A percentile compares a stretch with the other conserved stretches of the same genome.
These are phyloP conservation scores for Pyronema omphalodes DNA, from an alignment of 495 filamentous ascomycete species.

Conservation along the genomic window DNA sequence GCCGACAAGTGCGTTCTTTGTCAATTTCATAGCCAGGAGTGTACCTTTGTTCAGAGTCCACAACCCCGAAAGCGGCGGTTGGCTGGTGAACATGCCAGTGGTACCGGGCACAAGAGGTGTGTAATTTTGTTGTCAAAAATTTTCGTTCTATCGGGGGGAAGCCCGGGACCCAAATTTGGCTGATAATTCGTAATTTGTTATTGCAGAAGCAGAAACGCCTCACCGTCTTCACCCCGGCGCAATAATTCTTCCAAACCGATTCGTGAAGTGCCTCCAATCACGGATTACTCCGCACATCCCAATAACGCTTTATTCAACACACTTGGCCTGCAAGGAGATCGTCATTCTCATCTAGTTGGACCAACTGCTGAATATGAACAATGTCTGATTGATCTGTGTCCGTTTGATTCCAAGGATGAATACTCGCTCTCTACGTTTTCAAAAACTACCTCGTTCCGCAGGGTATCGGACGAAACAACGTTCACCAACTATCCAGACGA, in stretches of 20 bases:
- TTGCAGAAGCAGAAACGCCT: neutral
- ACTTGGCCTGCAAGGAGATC: conserved; percentile 43
- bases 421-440: conserved; percentile 32
- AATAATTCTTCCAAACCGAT: neutral
- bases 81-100: conserved; percentile 19
- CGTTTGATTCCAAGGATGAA: conserved; percentile 54
- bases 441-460: conserved; percentile 49
- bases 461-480: conserved; percentile 63
- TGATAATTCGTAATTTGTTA: neutral
- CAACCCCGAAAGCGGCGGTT: conserved; percentile 58
- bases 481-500: conserved; percentile 63
- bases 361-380: conserved; percentile 57
- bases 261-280: neutral
- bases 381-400: conserved; percentile 49
- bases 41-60: conserved; percentile 46
- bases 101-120: conserved; percentile 1
- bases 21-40: conserved; percentile 41
- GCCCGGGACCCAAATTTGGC: neutral
- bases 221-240: conserved; percentile 1
- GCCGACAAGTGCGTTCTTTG: conserved; percentile 44
- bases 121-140: neutral
- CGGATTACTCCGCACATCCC: conserved; percentile 25
- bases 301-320: conserved; percentile 42
- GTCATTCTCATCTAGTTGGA: conserved; percentile 46
- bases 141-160: neutral